Evolutionary conservation across 345 rosid species (phyloP), one percentile per base, ranked within the genome.

Genomic region (Reutealis trisperma): DNA sequence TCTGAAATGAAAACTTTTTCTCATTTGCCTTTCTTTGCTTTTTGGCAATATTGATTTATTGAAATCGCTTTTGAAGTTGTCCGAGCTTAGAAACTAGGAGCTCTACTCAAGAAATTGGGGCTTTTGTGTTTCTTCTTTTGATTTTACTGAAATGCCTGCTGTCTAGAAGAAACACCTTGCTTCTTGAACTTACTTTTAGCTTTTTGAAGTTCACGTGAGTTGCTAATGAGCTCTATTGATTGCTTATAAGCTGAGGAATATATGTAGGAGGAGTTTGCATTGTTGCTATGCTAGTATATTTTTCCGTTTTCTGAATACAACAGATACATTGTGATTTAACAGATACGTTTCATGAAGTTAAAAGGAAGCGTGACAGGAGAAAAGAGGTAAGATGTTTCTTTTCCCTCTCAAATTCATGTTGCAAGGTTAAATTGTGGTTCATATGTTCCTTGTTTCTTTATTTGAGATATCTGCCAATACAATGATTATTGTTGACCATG

Each of bases 261-360:
- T 37, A 22, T 55, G 27, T 16, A n/a, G n/a, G n/a, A n/a, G n/a
- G n/a, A 44, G 47, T 68, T 70, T 21, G 5, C 6, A 61, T 30
- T 52, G 51, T 6, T n/a, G 24, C 22, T 11, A 14, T 19, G 22
- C 21, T 65, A 16, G 16, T 51, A 14, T 52, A 49, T 42, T 34
- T 58, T 75, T 61, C 22, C 47, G 32, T 45, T 58, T 70, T 51
- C 67, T 60, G 25, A 25, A 61, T 52, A 79, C 84, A 73, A 83
- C 59, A 34, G 54, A n/a, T 67, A 58, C 66, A 19, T 77, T 79
- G 54, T 82, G 71, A 76, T 72, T 84, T 70, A 68, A 75, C 94
- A 94, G 98, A 88, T 86, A 76, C 98, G 67, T 94, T 94, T 82
- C 95, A 81, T 69, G 97, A 90, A 88, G 98, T 94, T 65, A 94